Base-by-base conservation (phyloP, 345 rosid genomes). In the Brassica incana region DNA sequence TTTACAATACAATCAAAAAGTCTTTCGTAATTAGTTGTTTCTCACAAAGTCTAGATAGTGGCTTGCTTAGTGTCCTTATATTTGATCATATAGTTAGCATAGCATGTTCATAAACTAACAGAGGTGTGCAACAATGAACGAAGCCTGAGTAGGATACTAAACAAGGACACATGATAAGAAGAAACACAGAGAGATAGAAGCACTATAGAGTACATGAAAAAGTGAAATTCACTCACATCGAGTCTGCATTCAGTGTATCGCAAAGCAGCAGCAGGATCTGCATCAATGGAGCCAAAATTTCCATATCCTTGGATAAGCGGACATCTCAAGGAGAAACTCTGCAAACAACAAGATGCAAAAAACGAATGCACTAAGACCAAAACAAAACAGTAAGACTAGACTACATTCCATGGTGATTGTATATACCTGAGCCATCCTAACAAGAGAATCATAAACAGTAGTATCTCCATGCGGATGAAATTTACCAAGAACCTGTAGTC, bases 241-340 rank as follows among this genome's bases (percentile, higher is more conserved):
- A 92, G 87, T 84, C 99, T 85, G 88, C 99, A 95, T 75, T 95
- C 99, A 27, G 99, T 95, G 83, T 95, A 95, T 30, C 99, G 95
- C 99, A 95, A 92, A 67, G 99, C 99, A 38, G 99, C 99, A 74
- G 99, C 81, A 85, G 99, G 99, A 82, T 95, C 99, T 36, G 97
- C 98, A 81, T 95, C 99, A 48, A 95, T 65, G 2, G 99, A 92
- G 74, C 99, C 99, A 81, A 95, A 95, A 85, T 95, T 95, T 32
- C 99, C 99, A 83, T 95, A 98, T 33, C 99, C 99, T 80, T 85
- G 91, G 40, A 95, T 87, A 67, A 95, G 95, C 0, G 99, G 97
- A 77, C 85, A 85, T 73, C 99, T 87, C 85, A 95, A 85, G 1
- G 98, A 92, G 80, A 92, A 95, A 84, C 85, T 91, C 99, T 94